Evolutionary conservation across 805 yeast genomes (phyloP), one percentile per base, ranked within the genome.

Genomic region (Cyberlindnera misumaiensis): DNA sequence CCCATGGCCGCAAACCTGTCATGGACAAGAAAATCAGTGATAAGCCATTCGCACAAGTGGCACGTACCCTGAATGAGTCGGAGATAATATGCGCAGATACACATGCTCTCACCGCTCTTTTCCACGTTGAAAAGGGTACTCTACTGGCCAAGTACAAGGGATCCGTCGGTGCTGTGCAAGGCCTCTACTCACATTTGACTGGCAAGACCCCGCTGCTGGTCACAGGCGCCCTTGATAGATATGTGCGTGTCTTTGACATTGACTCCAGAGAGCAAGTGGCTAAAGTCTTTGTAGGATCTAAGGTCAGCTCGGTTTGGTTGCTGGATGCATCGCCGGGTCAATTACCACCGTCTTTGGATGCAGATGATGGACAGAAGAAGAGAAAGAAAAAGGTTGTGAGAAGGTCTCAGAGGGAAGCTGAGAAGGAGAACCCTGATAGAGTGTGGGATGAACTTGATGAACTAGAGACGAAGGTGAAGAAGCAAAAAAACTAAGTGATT

Each of bases 191-290:
- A 14, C 38, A 45, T 26, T 39, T 54, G 9, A 25, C 36, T 4
- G 52, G 52, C 1, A 59, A 64, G 10, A 15, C 17, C 4, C 62
- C 64, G 4, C 54, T 81, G 22, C 52, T 89, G 7, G 78, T 79
- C 3, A 69, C 85, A 14, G 97, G 95, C 32, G 95, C 96, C 0
- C 70, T 89, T 16, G 98, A 93, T 55, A 71, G 96, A 52, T 90
- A 87, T 52, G 68, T 86, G 20, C 72, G 96, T 42, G 85, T 84
- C 4, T 90, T 74, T 59, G 82, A 87, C 43, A 55, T 77, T 4
- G 63, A 62, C 2, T 61, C 77, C 1, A 69, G 94, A 36, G 73
- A 74, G 32, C 65, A 76, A 35, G 36, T 62, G 11, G 87, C 77
- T 7, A 87, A 87, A 53, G 83, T 85, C 5, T 90, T 74, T 51